These are phyloP conservation scores for Sporisorium sorghi DNA, from an alignment of 1,284 basidiomycete species.

Conservation along the genomic window DNA sequence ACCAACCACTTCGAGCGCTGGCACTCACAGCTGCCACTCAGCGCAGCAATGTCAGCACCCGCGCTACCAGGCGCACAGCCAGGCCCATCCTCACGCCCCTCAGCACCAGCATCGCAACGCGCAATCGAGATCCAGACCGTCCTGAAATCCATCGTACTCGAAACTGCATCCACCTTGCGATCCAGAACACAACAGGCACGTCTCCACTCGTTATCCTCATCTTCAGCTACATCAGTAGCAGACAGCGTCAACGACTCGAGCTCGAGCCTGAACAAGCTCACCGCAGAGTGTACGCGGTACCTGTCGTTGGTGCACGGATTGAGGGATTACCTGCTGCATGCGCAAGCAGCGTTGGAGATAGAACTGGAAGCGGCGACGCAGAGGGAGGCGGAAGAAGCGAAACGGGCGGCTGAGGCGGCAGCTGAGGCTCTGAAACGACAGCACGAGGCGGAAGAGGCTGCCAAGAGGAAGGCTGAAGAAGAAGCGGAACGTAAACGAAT, in stretches of 20 bases:
- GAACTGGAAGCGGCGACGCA: constrained; percentile 47
- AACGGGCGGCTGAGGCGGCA: constrained; percentile 32
- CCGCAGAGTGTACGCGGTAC: constrained; percentile 40
- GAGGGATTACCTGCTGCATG: constrained; percentile 45
- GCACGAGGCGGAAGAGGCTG: constrained; percentile 23
- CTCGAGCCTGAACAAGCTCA: constrained; percentile 33
- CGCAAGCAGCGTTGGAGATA: constrained; percentile 44
- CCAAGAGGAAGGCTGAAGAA: constrained; percentile 11
- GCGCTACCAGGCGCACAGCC: constrained; percentile 16
- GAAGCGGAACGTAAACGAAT: constrained; percentile 16
- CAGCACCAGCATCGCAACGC: constrained; percentile 20
- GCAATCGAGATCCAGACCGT: constrained; percentile 40
- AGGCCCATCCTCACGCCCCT: constrained; percentile 5
- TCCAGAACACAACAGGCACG: constrained; percentile 40
- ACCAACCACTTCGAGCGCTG: neutral
- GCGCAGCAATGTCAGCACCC: constrained; percentile 23
- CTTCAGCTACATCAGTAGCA: constrained; percentile 13
- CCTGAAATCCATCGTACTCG: constrained; percentile 46
- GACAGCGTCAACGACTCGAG: constrained; percentile 15
- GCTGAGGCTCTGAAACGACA: constrained; percentile 32
- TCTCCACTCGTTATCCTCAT: constrained; percentile 11
- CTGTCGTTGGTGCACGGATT: constrained; percentile 41
- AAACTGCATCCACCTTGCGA: constrained; percentile 46
- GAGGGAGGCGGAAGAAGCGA: constrained; percentile 38
- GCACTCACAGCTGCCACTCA: neutral